Evolutionary conservation across 148 eudicot genomes (phyloP).

Genomic region (Polygonum aviculare): DNA sequence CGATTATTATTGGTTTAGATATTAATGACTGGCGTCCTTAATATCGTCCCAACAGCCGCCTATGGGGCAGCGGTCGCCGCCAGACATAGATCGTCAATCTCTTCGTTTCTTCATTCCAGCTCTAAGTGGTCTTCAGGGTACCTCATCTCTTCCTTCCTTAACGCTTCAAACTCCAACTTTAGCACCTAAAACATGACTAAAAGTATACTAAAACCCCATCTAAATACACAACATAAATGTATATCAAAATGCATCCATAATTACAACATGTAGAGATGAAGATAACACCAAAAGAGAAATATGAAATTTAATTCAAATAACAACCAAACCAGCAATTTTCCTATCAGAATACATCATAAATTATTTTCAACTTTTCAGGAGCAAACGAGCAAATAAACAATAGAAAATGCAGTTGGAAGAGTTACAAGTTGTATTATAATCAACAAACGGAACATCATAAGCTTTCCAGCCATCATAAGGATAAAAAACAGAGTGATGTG

Average conservation of each 20-base stretch:
- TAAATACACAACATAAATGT: too few species aligned
- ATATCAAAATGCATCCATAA: conserved; percentile 4
- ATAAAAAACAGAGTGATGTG: not conserved
- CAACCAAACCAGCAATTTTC: not conserved
- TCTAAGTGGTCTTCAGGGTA: too few species aligned
- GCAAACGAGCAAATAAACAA: not conserved
- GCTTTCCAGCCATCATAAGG: not conserved
- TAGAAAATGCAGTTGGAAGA: not conserved
- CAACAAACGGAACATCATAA: not conserved
- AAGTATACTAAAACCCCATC: too few species aligned
- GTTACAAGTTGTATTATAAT: not conserved
- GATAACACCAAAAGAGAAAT: not conserved
- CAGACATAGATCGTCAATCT: too few species aligned
- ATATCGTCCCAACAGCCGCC: too few species aligned
- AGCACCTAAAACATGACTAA: too few species aligned
- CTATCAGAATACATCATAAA: not conserved
- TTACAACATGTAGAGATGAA: not conserved
- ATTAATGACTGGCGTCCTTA: too few species aligned
- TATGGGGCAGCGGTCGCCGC: too few species aligned
- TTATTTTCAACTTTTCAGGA: conserved; percentile 6
- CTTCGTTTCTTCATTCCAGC: too few species aligned
- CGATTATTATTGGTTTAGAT: too few species aligned
- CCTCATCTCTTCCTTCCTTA: too few species aligned
- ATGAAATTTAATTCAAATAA: not conserved
- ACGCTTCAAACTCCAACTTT: too few species aligned